Conservation (phyloP, 2,329 filamentous ascomycete species). For the Monosporascus sp. region DNA sequence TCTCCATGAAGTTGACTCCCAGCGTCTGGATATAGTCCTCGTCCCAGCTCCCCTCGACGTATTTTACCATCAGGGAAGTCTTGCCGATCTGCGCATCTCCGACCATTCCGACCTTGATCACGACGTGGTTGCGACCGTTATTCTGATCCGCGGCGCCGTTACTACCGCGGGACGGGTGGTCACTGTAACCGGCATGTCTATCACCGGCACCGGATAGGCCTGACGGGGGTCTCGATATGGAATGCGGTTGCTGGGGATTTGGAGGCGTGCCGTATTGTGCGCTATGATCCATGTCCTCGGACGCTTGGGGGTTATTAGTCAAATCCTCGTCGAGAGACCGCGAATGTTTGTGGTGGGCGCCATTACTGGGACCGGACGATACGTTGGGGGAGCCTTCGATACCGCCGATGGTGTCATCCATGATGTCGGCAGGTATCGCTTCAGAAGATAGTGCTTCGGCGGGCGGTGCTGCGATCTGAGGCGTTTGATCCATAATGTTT, state of each 20-base stretch:
- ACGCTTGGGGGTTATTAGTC: conserved; percentile 22
- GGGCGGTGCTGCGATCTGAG: conserved; percentile 17
- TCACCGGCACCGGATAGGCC: conserved; percentile 42
- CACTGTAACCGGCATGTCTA: conserved; percentile 35
- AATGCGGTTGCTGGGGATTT: conserved; percentile 33
- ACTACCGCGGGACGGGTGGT: conserved; percentile 39
- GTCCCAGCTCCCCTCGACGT: conserved; percentile 98
- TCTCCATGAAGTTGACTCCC: conserved; percentile 99
- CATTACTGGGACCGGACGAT: conserved; percentile 18
- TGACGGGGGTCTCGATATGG: conserved; percentile 51
- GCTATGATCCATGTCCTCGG: conserved; percentile 35
- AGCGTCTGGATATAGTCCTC: conserved; percentile 99
- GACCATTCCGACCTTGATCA: conserved; percentile 99
- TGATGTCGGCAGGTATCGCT: conserved; percentile 25
- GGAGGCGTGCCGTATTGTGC: conserved; percentile 43
- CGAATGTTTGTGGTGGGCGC: conserved; percentile 37
- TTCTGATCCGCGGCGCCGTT: conserved; percentile 32
- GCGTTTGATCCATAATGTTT: conserved; percentile 46
- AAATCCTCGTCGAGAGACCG: conserved; percentile 47
- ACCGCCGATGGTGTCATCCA: conserved; percentile 46
- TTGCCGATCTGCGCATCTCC: conserved; percentile 99
- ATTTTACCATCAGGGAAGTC: conserved; percentile 99
- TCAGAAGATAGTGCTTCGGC: conserved; percentile 20
- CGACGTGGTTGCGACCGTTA: conserved; percentile 66
- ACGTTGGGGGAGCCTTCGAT: conserved; percentile 44